Percentiles rank a stretch among this genome's conserved stretches.
These are phyloP conservation scores for Hsuehochloa calcarea DNA, from an alignment of 176 grass and related monocot species.

Conservation along the genomic window DNA sequence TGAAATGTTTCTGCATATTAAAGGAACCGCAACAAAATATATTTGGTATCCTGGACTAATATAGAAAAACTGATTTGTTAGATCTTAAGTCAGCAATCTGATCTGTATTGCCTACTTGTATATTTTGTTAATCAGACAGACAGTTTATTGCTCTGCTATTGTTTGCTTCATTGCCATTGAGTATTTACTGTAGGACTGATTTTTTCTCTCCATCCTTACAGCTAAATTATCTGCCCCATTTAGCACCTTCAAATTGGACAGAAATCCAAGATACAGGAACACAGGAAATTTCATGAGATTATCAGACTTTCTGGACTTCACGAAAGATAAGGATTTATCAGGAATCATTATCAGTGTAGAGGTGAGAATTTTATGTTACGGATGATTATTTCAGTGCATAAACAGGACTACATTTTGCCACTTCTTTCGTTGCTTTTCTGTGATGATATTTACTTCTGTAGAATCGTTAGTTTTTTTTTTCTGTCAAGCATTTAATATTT, in stretches of 20 bases:
- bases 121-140: slow-evolving; percentile 18
- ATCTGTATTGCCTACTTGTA: neutral
- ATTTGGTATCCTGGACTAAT: neutral
- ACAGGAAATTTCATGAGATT: slow-evolving; percentile 74
- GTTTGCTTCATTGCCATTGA: neutral
- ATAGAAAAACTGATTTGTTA: neutral
- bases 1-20: slow-evolving; percentile 17
- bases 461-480: slow-evolving; percentile 3
- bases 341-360: slow-evolving; percentile 86
- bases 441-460: neutral
- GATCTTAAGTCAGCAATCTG: neutral
- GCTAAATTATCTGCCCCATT: slow-evolving; percentile 66
- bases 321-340: slow-evolving; percentile 68
- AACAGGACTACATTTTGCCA: neutral
- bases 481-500: neutral
- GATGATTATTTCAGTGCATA: neutral
- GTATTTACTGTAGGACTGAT: slow-evolving; percentile 22
- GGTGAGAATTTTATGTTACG: slow-evolving; percentile 47
- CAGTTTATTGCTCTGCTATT: neutral
- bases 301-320: slow-evolving; percentile 74
- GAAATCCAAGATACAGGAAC: slow-evolving; percentile 82
- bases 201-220: slow-evolving; percentile 33
- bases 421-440: slow-evolving; percentile 6
- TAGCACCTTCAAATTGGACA: slow-evolving; percentile 18
- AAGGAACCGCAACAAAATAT: neutral